phyloP scores from a whole-genome alignment of 352 stramenopile species.

The Thalassiosira delicatula region DNA sequence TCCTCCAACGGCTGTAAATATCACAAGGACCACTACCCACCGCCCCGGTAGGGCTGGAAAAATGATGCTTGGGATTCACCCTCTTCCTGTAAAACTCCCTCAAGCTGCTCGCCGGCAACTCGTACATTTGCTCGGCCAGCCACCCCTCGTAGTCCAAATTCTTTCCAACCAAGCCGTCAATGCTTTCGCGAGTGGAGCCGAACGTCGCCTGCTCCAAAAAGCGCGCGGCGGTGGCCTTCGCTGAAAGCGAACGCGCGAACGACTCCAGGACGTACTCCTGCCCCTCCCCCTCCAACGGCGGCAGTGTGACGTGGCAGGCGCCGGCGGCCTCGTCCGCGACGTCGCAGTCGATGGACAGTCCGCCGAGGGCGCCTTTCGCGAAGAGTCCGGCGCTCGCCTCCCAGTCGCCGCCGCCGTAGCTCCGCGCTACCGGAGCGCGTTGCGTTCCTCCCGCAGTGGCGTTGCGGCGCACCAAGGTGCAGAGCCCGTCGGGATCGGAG shows the following conservation, averaged over 20 bases:
- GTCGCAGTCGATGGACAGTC: constrained; percentile 7
- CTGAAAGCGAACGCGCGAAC: background rate
- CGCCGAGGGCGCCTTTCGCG: background rate
- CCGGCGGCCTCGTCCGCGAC: background rate
- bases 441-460: background rate
- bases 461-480: background rate
- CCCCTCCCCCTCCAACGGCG: constrained; percentile 2
- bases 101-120: constrained; percentile 12
- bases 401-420: constrained; percentile 13
- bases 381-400: constrained; percentile 14
- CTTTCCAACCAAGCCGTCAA: constrained; percentile 31
- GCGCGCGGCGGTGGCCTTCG: constrained; percentile 44
- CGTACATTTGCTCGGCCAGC: constrained; percentile 52
- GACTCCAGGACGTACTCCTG: constrained; percentile 41
- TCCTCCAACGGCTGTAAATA: constrained; percentile 9
- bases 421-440: constrained; percentile 18
- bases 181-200: constrained; percentile 38
- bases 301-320: constrained; percentile 26
- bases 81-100: constrained; percentile 37
- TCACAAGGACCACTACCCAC: constrained; percentile 8
- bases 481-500: background rate
- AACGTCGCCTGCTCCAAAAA: constrained; percentile 78
- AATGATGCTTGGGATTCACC: constrained; percentile 49
- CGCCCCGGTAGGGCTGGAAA: constrained; percentile 13
- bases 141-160: constrained; percentile 33